Evolutionary conservation across 2,329 filamentous ascomycete genomes (phyloP).

Genomic region (Penicillium sclerotigenum): DNA sequence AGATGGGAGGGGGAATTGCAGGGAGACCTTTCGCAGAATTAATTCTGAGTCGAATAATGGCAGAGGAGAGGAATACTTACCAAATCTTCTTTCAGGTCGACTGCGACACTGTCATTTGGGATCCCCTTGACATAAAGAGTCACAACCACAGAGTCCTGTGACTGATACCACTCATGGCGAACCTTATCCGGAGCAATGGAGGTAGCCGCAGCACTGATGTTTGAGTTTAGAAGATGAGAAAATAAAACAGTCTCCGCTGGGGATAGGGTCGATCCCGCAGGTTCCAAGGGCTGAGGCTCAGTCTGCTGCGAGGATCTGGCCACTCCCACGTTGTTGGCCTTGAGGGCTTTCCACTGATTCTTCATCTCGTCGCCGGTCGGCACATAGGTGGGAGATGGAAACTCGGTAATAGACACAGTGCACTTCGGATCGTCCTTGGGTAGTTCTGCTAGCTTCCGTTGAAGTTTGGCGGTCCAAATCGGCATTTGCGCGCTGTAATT

Average conservation of each 20-base stretch:
- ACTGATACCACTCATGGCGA: constrained; percentile 68
- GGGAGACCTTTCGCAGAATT: constrained; percentile 43
- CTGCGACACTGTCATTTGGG: constrained; percentile 53
- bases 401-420: constrained; percentile 50
- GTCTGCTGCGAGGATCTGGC: background rate
- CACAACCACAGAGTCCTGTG: constrained; percentile 57
- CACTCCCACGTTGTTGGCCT: constrained; percentile 20
- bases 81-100: constrained; percentile 52
- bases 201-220: constrained; percentile 1
- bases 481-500: constrained; percentile 40
- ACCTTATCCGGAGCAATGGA: constrained; percentile 53
- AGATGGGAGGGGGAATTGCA: constrained; percentile 57
- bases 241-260: background rate
- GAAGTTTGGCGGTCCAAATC: constrained; percentile 59
- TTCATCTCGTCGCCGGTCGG: constrained; percentile 34
- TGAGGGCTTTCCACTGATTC: constrained; percentile 33
- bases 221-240: background rate
- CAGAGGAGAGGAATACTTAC: constrained; percentile 31
- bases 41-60: background rate
- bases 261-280: background rate
- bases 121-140: constrained; percentile 65
- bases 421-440: constrained; percentile 49
- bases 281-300: too few relatives aligned
- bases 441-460: constrained; percentile 50
- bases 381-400: constrained; percentile 49